phyloP scores from a whole-genome alignment of 2,329 filamentous ascomycete species.

The Ophiostoma himal-ulmi region DNA sequence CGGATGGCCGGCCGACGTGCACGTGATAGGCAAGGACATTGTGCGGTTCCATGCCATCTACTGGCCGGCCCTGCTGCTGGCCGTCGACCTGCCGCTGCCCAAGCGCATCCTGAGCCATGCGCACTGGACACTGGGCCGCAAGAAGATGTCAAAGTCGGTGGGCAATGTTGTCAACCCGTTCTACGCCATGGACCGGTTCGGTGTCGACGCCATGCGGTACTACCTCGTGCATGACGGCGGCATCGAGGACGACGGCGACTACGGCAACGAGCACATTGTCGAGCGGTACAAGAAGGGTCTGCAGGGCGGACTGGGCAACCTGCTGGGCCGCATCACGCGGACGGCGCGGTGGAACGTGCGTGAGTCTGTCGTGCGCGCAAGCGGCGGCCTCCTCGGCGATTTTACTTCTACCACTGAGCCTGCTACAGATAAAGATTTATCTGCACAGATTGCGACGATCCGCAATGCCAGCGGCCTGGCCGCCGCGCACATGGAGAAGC shows the following conservation, averaged over 20 bases:
- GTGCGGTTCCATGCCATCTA: slow-evolving; percentile 94
- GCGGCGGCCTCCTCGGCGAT: background rate
- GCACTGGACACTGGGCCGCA: slow-evolving; percentile 87
- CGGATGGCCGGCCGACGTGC: slow-evolving; percentile 86
- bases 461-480: slow-evolving; percentile 38
- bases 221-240: slow-evolving; percentile 79
- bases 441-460: slow-evolving; percentile 17
- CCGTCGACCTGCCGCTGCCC: slow-evolving; percentile 71
- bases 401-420: background rate
- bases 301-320: slow-evolving; percentile 72
- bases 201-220: slow-evolving; percentile 80
- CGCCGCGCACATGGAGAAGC: slow-evolving; percentile 52
- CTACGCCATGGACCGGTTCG: slow-evolving; percentile 83
- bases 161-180: slow-evolving; percentile 95
- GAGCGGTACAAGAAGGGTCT: slow-evolving; percentile 73
- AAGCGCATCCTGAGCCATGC: slow-evolving; percentile 79
- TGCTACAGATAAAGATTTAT: too few relatives aligned
- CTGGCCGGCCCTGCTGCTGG: slow-evolving; percentile 95
- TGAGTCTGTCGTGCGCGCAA: slow-evolving; percentile 45
- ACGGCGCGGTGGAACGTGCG: slow-evolving; percentile 63
- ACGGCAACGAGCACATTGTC: slow-evolving; percentile 72
- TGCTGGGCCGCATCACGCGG: slow-evolving; percentile 64
- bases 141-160: slow-evolving; percentile 94
- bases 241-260: slow-evolving; percentile 72
- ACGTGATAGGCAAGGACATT: slow-evolving; percentile 95